Evolutionary conservation across 176 grass and related monocot species (phyloP).

Genomic region (Ensete glaucum): DNA sequence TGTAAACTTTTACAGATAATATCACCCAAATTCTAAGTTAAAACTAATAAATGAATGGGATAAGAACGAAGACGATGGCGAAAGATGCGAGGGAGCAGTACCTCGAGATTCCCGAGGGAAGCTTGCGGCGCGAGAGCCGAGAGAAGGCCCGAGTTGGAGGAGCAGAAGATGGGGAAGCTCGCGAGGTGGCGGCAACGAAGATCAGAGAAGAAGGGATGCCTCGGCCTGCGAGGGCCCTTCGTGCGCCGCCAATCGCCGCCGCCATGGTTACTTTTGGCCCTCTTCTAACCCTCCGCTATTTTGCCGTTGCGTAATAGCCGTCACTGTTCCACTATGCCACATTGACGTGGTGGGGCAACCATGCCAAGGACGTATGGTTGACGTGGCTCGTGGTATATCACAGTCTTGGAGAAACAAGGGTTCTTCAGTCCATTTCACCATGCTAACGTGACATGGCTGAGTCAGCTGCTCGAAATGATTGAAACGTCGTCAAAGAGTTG

Average conservation of each 20-base stretch:
- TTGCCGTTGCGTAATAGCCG: not conserved
- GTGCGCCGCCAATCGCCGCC: slow-evolving; percentile 41
- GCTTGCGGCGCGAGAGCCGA: not conserved
- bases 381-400: too few species aligned
- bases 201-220: slow-evolving; percentile 20
- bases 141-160: not conserved
- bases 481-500: too few species aligned
- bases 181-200: slow-evolving; percentile 16
- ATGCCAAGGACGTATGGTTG: too few species aligned
- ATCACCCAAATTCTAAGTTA: not conserved
- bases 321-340: too few species aligned
- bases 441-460: too few species aligned
- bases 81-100: not conserved
- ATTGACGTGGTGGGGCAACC: too few species aligned
- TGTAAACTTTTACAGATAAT: too few species aligned
- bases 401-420: too few species aligned
- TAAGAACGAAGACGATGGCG: not conserved
- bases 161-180: not conserved
- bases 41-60: not conserved
- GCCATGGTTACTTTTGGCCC: slow-evolving; percentile 15
- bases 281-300: not conserved
- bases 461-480: too few species aligned
- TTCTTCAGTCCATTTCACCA: too few species aligned
- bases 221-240: slow-evolving; percentile 38
- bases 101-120: slow-evolving; percentile 1